Evolutionary conservation across 2,329 filamentous ascomycete species (phyloP), one percentile per base, ranked within the genome.

Genomic region (Hypoxylon rubiginosum): DNA sequence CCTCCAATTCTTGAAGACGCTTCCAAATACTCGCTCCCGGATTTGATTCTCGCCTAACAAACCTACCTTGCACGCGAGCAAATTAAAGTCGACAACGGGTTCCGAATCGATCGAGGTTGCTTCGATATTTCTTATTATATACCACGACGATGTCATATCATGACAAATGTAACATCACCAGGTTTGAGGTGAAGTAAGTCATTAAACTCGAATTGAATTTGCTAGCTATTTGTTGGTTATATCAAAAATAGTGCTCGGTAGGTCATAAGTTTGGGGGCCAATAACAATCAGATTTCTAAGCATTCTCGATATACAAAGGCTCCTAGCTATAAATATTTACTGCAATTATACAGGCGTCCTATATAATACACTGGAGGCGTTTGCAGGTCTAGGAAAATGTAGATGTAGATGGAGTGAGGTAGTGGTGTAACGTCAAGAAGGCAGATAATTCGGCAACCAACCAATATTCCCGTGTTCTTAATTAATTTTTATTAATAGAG

Each of bases 401-500:
- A 48, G 17, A 17, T 43, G 52, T 43, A 53, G 39, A 43, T 53
- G 11, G 21, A 21, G 21, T 30, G 34, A 55, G 41, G 30, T 41
- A 55, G 34, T 45, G 30, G 34, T 39, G 41, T 10, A 51, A 28
- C 41, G 45, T 43, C 30, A 43, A 7, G 39, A 50, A 11, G 24
- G 21, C 43, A 58, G 43, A 24, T 21, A 45, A 58, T 19, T 45
- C 32, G 26, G 19, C 26, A 41, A 24, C 46, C 57, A 63, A 58
- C 63, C 56, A 52, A 57, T 43, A 34, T 43, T 62, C 30, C 49
- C 57, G 54, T 13, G 8, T 39, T 17, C 50, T 54, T 45, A 19
- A 50, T 57, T 57, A 57, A 50, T 41, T 62, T 54, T 62, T 41
- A 62, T 62, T 54, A 59, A 54, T 59, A 62, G 53, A 64, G 43